Evolutionary conservation across 2,329 filamentous ascomycete species (phyloP), one percentile per base, ranked within the genome.

Genomic region (Tolypocladium cylindrosporum): DNA sequence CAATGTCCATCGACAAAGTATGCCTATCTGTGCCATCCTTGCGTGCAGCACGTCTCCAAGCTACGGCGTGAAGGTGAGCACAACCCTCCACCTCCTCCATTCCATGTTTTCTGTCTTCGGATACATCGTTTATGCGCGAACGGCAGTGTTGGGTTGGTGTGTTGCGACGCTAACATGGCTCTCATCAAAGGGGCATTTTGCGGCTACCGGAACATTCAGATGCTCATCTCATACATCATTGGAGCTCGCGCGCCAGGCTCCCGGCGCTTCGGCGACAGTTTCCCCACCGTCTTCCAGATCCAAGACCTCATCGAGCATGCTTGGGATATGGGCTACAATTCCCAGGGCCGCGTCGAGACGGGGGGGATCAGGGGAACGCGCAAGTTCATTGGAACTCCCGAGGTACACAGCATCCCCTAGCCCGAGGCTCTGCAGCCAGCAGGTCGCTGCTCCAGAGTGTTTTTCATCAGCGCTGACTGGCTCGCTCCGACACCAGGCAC

Each of bases 181-280:
- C 10, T 37, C 19, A 16, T 52, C 3, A 27, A 27, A 83, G 91
- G 91, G 27, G 89, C 91, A 7, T 97, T 97, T 69, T 97, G 93
- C 69, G 93, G 93, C 4, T 97, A 97, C 69, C 83, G 93, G 45
- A 97, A 96, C 67, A 95, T 96, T 39, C 94, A 97, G 70, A 95
- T 95, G 86, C 73, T 97, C 64, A 76, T 88, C 16, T 93, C 91
- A 0, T 92, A 90, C 69, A 83, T 97, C 24, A 82, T 86, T 59
- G 81, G 80, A 10, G 74, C 82, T 1, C 70, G 75, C 43, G 77
- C 77, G 14, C 72, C 77, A 14, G 89, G 88, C 0, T 72, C 80
- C 60, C 77, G 86, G 45, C 72, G 76, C 54, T 89, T 96, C 59
- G 71, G 76, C 1, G 75, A 76, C 5, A 76, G 74, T 1, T 75